Evolutionary conservation across 2,329 filamentous ascomycete genomes (phyloP).

Genomic region (Thielaviopsis punctulata): DNA sequence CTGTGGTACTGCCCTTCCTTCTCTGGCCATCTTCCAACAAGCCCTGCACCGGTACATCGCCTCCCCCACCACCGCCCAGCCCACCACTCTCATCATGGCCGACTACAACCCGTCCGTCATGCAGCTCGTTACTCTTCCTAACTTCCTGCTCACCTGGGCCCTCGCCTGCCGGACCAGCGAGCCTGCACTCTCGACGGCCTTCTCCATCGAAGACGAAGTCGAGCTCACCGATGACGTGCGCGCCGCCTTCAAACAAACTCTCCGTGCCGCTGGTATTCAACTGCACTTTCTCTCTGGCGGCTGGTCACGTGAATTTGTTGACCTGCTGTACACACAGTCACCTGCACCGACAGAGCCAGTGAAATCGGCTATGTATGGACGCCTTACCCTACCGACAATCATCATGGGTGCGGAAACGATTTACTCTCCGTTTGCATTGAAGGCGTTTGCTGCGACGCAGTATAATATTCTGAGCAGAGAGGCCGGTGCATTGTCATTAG

Average conservation of each 20-base stretch:
- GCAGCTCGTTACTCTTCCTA: conserved; percentile 62
- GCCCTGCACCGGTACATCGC: conserved; percentile 17
- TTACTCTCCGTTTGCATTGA: conserved; percentile 57
- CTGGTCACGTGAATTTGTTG: conserved; percentile 50
- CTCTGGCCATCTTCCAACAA: conserved; percentile 53
- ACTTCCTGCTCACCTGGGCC: conserved; percentile 56
- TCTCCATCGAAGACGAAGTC: conserved; percentile 39
- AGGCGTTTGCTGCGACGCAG: conserved; percentile 50
- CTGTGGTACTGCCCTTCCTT: conserved; percentile 61
- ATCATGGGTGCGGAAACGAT: conserved; percentile 68
- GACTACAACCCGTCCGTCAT: conserved; percentile 71
- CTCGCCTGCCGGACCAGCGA: conserved; percentile 31
- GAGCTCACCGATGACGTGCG: conserved; percentile 44
- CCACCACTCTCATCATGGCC: conserved; percentile 46
- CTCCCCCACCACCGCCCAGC: conserved; percentile 9
- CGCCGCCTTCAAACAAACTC: conserved; percentile 36
- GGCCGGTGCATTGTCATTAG: conserved; percentile 38
- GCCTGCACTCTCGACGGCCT: conserved; percentile 22
- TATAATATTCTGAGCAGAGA: conserved; percentile 34
- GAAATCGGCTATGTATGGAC: background rate
- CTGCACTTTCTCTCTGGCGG: conserved; percentile 57
- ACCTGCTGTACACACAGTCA: conserved; percentile 30
- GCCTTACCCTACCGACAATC: conserved; percentile 23
- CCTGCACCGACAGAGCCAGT: background rate
- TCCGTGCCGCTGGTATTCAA: conserved; percentile 32